Percentiles rank a stretch among this genome's conserved stretches.
Conservation (phyloP, 116 monocot genomes). For the Zostera marina region DNA sequence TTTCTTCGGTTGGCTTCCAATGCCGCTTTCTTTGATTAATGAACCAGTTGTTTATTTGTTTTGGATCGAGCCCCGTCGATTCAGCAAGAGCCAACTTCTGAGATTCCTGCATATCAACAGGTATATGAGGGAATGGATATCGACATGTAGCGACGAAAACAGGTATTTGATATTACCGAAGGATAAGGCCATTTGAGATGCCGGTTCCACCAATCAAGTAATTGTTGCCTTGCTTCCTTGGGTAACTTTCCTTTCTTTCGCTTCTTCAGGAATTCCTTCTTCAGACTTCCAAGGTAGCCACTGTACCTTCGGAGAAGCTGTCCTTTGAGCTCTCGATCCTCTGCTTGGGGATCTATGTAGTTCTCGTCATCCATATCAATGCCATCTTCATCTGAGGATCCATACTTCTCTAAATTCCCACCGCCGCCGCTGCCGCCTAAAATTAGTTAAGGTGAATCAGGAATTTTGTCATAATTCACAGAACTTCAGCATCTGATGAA, state of each 20-base stretch:
- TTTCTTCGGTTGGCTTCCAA: slow-evolving; percentile 43
- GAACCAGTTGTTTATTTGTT: slow-evolving; percentile 50
- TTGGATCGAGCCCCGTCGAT: slow-evolving; percentile 29
- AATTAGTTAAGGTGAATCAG: too few species aligned
- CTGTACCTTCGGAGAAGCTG: slow-evolving; percentile 52
- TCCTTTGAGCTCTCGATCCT: slow-evolving; percentile 44
- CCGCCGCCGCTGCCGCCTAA: not conserved
- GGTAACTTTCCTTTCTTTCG: slow-evolving; percentile 60
- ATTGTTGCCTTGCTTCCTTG: slow-evolving; percentile 42
- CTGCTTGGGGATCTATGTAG: slow-evolving; percentile 47
- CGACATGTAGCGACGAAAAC: too few species aligned
- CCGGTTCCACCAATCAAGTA: slow-evolving; percentile 51
- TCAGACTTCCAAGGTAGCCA: slow-evolving; percentile 43
- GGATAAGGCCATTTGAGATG: slow-evolving; percentile 69
- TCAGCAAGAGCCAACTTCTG: slow-evolving; percentile 39
- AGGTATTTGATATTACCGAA: slow-evolving; percentile 19
- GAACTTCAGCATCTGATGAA: too few species aligned
- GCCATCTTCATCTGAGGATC: slow-evolving; percentile 35
- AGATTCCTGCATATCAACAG: slow-evolving; percentile 16
- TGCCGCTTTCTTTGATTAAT: slow-evolving; percentile 45
- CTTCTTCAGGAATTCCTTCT: slow-evolving; percentile 54
- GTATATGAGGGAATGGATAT: too few species aligned
- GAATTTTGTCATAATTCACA: too few species aligned
- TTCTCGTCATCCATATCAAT: slow-evolving; percentile 28
- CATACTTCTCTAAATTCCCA: slow-evolving; percentile 17